A percentile compares a stretch with the other conserved stretches of the same genome.
These are phyloP conservation scores for Penicillium hordei DNA, from an alignment of 2,329 filamentous ascomycete genomes.

Conservation along the genomic window DNA sequence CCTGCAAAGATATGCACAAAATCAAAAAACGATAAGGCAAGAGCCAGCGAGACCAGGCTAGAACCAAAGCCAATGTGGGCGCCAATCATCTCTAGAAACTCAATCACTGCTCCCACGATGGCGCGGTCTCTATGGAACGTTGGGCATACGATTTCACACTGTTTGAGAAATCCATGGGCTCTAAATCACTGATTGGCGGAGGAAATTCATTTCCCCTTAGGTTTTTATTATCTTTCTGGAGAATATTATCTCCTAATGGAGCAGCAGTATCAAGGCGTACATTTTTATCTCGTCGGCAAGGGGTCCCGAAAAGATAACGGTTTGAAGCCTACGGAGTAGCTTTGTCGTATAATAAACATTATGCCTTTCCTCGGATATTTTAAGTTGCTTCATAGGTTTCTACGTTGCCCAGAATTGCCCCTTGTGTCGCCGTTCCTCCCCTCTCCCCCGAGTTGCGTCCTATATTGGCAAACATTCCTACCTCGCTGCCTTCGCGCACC, in stretches of 20 bases:
- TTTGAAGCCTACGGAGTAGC: not conserved
- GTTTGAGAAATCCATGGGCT: not conserved
- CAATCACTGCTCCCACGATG: not conserved
- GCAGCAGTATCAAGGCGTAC: not conserved
- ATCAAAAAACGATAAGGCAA: slow-evolving; percentile 1
- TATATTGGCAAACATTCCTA: not conserved
- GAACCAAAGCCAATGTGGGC: not conserved
- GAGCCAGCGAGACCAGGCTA: not conserved
- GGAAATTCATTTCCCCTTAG: not conserved
- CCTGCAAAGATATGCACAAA: not conserved
- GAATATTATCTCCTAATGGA: not conserved
- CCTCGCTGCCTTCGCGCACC: not conserved
- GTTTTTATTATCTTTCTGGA: not conserved
- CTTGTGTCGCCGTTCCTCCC: not conserved
- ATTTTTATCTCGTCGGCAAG: not conserved
- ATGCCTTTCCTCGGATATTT: not conserved
- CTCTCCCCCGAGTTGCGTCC: not conserved
- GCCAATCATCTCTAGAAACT: not conserved
- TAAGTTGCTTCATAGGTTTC: not conserved
- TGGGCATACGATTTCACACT: not conserved
- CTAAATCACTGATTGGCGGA: not conserved
- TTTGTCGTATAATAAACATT: not conserved
- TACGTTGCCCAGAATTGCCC: not conserved
- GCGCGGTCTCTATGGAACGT: not conserved
- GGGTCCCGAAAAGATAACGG: not conserved